phyloP scores from a whole-genome alignment of 83 land plant genomes.

The Diphasiastrum complanatum region DNA sequence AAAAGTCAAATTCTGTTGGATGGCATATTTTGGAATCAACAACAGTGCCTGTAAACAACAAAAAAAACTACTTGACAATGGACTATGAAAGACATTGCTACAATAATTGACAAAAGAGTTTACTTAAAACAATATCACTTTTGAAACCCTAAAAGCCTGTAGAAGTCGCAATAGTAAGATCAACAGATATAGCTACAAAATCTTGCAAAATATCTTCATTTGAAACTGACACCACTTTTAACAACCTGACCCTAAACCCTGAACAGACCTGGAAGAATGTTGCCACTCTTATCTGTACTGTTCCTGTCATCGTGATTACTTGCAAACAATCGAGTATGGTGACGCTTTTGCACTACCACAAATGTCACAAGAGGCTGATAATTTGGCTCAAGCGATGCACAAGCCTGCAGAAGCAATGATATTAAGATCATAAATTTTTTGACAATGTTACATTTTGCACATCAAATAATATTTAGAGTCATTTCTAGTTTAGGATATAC shows the following conservation, averaged over 20 bases:
- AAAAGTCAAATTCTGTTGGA: constrained; percentile 33
- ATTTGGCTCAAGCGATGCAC: constrained; percentile 81
- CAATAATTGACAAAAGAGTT: too few species aligned
- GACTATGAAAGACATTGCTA: too few species aligned
- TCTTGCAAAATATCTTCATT: too few species aligned
- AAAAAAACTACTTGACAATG: constrained; percentile 22
- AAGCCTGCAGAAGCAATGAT: constrained; percentile 44
- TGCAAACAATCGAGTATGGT: constrained; percentile 89
- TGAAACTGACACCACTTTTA: too few species aligned
- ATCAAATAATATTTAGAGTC: background rate
- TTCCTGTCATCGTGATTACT: constrained; percentile 60
- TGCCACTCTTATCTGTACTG: constrained; percentile 78
- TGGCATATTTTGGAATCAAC: constrained; percentile 33
- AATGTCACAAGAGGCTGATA: constrained; percentile 96
- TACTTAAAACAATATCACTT: too few species aligned
- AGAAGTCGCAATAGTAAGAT: too few species aligned
- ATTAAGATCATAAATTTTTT: too few species aligned
- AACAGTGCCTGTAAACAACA: constrained; percentile 26
- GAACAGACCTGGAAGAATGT: constrained; percentile 87
- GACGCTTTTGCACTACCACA: constrained; percentile 94
- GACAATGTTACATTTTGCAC: constrained; percentile 5
- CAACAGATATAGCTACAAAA: too few species aligned
- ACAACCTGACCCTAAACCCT: too few species aligned
- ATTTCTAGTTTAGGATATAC: too few species aligned
- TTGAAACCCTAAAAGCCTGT: too few species aligned